phyloP scores from a whole-genome alignment of 2,329 filamentous ascomycete genomes.

The Blumeriella jaapii region DNA sequence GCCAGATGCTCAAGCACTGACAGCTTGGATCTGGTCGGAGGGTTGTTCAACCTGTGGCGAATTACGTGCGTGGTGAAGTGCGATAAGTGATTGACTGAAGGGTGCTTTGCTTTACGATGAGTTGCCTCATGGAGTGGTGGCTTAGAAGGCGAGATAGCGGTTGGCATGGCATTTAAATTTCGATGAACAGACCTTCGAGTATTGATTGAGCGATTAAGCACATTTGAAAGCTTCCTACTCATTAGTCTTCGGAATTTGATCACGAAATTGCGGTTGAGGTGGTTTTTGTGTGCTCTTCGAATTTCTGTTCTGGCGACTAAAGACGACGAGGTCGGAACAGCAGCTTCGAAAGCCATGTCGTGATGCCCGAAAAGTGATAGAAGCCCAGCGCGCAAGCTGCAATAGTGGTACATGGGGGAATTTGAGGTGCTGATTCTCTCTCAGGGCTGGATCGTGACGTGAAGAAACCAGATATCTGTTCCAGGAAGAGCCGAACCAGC shows the following conservation, averaged over 20 bases:
- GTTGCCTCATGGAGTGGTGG: slow-evolving; percentile 18
- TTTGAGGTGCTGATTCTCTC: slow-evolving; percentile 26
- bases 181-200: no score
- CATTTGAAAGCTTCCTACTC: slow-evolving; percentile 23
- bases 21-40: slow-evolving; percentile 6
- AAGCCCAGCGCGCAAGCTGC: slow-evolving; percentile 26
- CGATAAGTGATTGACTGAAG: background rate
- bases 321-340: slow-evolving; percentile 26
- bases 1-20: slow-evolving; percentile 1
- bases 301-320: slow-evolving; percentile 27
- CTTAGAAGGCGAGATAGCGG: slow-evolving; percentile 9
- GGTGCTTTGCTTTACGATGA: slow-evolving; percentile 18
- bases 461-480: slow-evolving; percentile 25
- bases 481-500: slow-evolving; percentile 25
- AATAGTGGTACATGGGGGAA: slow-evolving; percentile 28
- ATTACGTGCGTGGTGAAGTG: no score
- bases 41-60: no score
- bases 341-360: slow-evolving; percentile 20
- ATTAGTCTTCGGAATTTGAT: slow-evolving; percentile 15
- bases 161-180: no score
- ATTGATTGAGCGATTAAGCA: slow-evolving; percentile 15
- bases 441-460: slow-evolving; percentile 23
- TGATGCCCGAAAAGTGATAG: slow-evolving; percentile 23
- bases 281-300: slow-evolving; percentile 23
- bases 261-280: slow-evolving; percentile 23